Evolutionary conservation across 495 filamentous ascomycete genomes (phyloP), one percentile per base, ranked within the genome.

Genomic region (Pyronema domesticum): DNA sequence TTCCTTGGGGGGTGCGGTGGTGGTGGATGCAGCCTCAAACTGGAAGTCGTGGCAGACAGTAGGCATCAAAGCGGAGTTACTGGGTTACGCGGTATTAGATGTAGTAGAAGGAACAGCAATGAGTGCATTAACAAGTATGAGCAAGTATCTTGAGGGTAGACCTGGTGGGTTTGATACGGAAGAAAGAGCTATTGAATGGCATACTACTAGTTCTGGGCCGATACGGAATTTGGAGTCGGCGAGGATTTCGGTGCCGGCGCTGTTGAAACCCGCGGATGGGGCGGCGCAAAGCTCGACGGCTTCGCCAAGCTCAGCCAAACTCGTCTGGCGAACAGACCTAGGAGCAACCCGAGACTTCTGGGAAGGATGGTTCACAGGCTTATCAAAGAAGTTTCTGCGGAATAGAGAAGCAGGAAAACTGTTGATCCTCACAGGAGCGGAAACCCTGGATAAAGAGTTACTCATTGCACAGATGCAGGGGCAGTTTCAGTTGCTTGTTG

Each of bases 71-170:
- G 67, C 66, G 30, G 72, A 79, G 23, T 62, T 95, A 5, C 68
- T 96, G 11, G 93, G 86, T 11, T 94, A 89, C 71, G 85, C 80
- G 7, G 89, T 99, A 9, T 70, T 99, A 9, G 91, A 99, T 68
- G 87, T 99, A 8, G 91, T 99, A 35, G 91, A 99, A 71, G 88
- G 85, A 59, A 72, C 72, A 11, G 73, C 76, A 30, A 86, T 99
- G 66, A 91, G 96, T 65, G 91, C 91, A n/a, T 73, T 96, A 37
- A 81, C 85, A 68, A 85, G 81, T 64, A 99, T 99, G 93, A 82
- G 89, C 57, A 80, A 79, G 23, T 94, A 94, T 67, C 77, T 99
- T 14, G 78, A 80, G 0, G 89, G 80, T 11, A 78, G 91, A n/a
- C 91, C 93, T 6, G 72, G 72, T 13, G 76, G 77, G 6, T 99